Evolutionary conservation across 2,329 filamentous ascomycete species (phyloP).

Genomic region (Dothideomycetes sp.): DNA sequence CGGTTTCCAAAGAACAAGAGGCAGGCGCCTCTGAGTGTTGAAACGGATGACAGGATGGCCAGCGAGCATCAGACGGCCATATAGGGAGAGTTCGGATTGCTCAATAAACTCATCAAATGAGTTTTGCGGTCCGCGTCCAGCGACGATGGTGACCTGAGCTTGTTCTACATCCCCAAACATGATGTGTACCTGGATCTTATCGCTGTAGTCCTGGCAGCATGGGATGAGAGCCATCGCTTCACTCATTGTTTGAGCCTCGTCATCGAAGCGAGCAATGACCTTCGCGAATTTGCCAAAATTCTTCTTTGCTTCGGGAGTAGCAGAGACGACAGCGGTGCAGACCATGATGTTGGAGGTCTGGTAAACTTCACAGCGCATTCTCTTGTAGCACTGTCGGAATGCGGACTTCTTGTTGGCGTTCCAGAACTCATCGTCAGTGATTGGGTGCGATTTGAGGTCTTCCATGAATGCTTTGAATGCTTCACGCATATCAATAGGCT

Average conservation of each 20-base stretch:
- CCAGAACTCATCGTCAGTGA: not conserved
- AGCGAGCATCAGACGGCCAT: not conserved
- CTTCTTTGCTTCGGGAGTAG: not conserved
- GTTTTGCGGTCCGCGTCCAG: not conserved
- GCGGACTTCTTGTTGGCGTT: not conserved
- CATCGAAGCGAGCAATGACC: not conserved
- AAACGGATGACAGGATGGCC: not conserved
- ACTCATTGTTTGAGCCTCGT: not conserved
- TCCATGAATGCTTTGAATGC: not conserved
- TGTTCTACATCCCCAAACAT: not conserved
- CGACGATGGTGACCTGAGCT: not conserved
- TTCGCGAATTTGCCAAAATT: not conserved
- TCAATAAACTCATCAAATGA: not conserved
- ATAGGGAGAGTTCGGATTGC: not conserved
- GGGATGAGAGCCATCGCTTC: not conserved
- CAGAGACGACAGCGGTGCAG: not conserved
- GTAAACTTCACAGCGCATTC: not conserved
- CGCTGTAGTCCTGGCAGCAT: not conserved
- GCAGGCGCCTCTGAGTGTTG: not conserved
- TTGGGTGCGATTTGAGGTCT: not conserved
- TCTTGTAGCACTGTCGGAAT: not conserved
- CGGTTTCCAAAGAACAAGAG: not conserved
- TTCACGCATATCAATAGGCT: not conserved
- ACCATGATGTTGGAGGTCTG: not conserved
- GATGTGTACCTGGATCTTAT: not conserved